Base-by-base conservation (phyloP, 1,139 yeast genomes). In the Scheffersomyces lignicola region DNA sequence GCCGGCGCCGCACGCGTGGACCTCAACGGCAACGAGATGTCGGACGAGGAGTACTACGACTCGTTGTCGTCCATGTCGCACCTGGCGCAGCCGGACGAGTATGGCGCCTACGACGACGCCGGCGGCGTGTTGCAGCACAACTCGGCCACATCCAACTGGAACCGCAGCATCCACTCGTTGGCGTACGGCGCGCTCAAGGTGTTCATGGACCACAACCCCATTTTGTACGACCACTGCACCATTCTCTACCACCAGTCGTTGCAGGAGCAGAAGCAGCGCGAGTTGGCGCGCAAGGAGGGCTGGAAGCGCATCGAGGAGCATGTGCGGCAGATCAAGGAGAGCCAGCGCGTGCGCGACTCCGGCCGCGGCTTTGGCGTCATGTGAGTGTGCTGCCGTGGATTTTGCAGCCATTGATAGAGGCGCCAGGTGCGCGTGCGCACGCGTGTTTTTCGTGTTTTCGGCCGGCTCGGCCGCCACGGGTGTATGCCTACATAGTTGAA, bases 161-260 rank as follows among this genome's bases (percentile, higher is more conserved):
- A 92, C 58, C 77, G 95, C 49, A 88, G 95, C 33, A 90, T 92
- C 32, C 95, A 92, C 50, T 80, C 88, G 38, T 78, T 92, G 70
- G 92, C 96, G 3, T 89, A 80, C 62, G 87, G 87, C 38, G 96
- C 97, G 0, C 72, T 92, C 50, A 89, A 90, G 58, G 85, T 88
- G 40, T 90, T 94, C 52, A 81, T 90, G 85, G 97, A 92, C 54
- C 86, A 94, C 39, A 90, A 89, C 57, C 95, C 96, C 11, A 81
- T 83, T 7, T 69, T 92, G 29, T 94, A 88, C 59, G 97, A 90
- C 56, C 94, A 89, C 55, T 92, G 97, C 56, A 85, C 95, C 14
- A 76, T 87, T 54, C 66, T 88, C 47, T 90, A 90, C 60, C 83
- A 88, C 51, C 88, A 83, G 56, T 78, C 81, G 27, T 66, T 82